Percentiles rank a stretch among this genome's conserved stretches.
Conservation (phyloP, 345 rosid species). For the Salix koriyanagi region DNA sequence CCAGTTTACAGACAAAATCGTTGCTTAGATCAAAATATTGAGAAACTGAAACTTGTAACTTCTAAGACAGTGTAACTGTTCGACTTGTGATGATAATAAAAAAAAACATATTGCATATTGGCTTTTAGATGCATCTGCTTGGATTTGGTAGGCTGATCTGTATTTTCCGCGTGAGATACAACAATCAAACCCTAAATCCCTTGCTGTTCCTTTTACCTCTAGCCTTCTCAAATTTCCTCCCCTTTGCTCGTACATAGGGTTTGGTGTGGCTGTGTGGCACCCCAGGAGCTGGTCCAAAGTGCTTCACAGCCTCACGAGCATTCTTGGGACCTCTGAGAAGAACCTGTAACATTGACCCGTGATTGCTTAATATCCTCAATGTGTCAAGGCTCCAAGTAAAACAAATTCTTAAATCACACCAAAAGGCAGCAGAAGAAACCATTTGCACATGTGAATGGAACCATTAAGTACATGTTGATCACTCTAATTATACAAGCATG, state of each 20-base stretch:
- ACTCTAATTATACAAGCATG: not conserved
- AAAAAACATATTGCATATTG: not conserved
- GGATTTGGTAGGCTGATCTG: not conserved
- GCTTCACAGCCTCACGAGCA: constrained; percentile 33
- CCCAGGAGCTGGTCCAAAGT: constrained; percentile 37
- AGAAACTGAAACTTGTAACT: not conserved
- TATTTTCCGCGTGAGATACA: not conserved
- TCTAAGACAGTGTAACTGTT: not conserved
- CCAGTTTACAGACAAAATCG: not conserved
- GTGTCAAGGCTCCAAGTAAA: not conserved
- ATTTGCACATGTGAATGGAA: not conserved
- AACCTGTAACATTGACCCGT: constrained; percentile 11
- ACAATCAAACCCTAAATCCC: constrained; percentile 26
- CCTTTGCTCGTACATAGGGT: constrained; percentile 30
- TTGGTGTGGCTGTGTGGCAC: constrained; percentile 36
- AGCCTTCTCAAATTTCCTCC: constrained; percentile 33
- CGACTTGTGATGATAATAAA: not conserved
- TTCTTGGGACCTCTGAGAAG: constrained; percentile 31
- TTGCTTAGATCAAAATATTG: not conserved
- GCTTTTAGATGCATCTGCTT: not conserved
- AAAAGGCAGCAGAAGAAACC: not conserved
- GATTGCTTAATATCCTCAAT: not conserved
- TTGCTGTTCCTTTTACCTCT: constrained; percentile 30
- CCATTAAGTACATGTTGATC: not conserved
- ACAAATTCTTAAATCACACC: not conserved